Percentiles rank a stretch among this genome's conserved stretches.
These are phyloP conservation scores for Acanthamoeba healyi DNA, from an alignment of 208 protist species.

Conservation along the genomic window DNA sequence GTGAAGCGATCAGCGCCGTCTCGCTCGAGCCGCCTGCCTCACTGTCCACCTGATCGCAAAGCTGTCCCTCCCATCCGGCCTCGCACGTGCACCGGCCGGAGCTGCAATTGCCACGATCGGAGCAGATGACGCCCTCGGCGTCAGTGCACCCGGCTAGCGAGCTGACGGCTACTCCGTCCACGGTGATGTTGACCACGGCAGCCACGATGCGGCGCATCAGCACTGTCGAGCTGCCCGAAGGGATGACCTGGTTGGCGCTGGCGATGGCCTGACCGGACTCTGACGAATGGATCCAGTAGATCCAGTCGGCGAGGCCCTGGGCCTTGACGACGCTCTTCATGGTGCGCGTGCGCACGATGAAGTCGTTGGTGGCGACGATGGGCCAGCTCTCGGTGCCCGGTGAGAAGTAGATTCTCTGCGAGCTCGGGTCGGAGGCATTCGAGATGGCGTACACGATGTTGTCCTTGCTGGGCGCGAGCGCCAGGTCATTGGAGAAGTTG, in stretches of 20 bases:
- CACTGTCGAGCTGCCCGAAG: neutral
- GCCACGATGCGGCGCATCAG: neutral
- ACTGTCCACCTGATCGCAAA: too few species aligned
- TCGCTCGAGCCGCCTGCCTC: too few species aligned
- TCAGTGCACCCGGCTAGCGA: neutral
- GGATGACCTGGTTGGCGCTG: neutral
- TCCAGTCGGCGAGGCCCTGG: neutral
- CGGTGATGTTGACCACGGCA: neutral
- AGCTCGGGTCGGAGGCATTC: neutral
- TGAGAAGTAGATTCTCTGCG: neutral
- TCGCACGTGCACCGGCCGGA: neutral
- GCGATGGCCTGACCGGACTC: neutral
- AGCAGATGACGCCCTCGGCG: neutral
- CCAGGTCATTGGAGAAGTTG: too few species aligned
- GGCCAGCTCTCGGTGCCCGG: slow-evolving; percentile 8
- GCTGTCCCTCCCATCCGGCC: too few species aligned
- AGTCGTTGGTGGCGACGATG: neutral
- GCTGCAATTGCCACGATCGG: neutral
- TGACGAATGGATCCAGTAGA: neutral
- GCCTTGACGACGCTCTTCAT: neutral
- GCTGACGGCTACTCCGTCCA: neutral
- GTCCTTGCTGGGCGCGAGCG: neutral
- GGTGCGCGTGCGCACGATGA: neutral
- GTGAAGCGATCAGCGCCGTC: too few species aligned
- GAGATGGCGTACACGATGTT: neutral